Conservation (phyloP, 2,329 filamentous ascomycete genomes). For the Helotiales sp. region DNA sequence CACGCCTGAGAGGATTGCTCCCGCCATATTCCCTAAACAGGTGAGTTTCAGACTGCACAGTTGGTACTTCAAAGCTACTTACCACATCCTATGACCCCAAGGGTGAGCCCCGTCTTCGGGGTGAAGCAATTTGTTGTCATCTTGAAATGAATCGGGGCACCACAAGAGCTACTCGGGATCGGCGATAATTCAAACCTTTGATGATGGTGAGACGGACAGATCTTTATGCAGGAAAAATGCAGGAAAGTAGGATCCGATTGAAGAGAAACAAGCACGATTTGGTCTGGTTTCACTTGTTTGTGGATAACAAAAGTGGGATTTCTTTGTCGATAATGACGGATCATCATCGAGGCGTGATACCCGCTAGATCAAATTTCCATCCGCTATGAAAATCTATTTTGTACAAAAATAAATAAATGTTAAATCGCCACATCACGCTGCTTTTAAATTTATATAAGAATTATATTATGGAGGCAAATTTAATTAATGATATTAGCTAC, state of each 20-base stretch:
- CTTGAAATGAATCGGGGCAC: not conserved
- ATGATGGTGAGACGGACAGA: too few species aligned
- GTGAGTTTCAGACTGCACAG: conserved; percentile 4
- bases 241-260: not conserved
- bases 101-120: conserved; percentile 3
- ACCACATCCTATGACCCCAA: conserved; percentile 18
- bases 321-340: not conserved
- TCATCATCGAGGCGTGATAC: not conserved
- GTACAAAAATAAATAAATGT: too few species aligned
- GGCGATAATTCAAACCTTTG: not conserved
- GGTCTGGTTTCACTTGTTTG: not conserved
- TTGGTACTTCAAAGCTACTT: not conserved
- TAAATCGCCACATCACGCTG: too few species aligned
- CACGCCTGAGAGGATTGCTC: conserved; percentile 38
- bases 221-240: too few species aligned
- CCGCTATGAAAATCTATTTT: not conserved
- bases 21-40: conserved; percentile 37
- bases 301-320: conserved; percentile 2
- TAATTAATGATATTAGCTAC: too few species aligned
- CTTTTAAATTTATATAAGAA: too few species aligned
- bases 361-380: not conserved
- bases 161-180: not conserved
- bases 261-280: too few species aligned
- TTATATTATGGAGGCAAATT: too few species aligned
- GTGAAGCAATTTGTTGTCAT: conserved; percentile 10